Evolutionary conservation across 176 grass and related monocot species (phyloP).

Genomic region (Aegilops sharonensis): DNA sequence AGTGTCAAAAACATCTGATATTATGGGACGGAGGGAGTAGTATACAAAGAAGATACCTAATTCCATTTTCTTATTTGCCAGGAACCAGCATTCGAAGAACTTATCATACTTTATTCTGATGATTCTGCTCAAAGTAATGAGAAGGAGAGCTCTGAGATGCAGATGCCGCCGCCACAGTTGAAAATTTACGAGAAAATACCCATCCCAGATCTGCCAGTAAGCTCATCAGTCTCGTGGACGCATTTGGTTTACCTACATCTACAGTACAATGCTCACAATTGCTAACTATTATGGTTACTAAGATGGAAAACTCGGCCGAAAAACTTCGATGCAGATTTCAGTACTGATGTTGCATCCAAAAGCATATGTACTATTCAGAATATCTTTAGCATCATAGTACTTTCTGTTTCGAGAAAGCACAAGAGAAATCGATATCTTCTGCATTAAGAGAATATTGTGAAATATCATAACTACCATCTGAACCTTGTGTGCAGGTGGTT

Average conservation of each 20-base stretch:
- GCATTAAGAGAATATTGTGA: neutral
- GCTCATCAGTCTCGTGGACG: neutral
- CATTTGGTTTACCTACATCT: neutral
- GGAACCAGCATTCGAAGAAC: constrained; percentile 94
- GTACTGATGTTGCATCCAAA: neutral
- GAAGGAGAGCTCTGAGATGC: constrained; percentile 48
- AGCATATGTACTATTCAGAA: neutral
- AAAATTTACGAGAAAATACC: constrained; percentile 95
- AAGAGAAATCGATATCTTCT: neutral
- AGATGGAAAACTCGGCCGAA: neutral
- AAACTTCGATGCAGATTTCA: neutral
- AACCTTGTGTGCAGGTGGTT: constrained; percentile 65
- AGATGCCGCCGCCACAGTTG: constrained; percentile 66
- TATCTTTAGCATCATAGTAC: neutral
- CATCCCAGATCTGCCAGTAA: constrained; percentile 90
- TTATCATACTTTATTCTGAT: constrained; percentile 87
- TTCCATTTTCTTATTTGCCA: constrained; percentile 33
- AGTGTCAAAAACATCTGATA: too few species aligned
- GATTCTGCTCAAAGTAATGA: constrained; percentile 52
- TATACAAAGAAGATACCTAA: neutral
- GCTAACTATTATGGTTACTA: neutral
- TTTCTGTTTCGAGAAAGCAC: neutral
- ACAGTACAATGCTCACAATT: neutral
- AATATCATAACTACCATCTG: neutral
- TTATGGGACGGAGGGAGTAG: too few species aligned